Conservation (phyloP, 768 basidiomycete species). For the Phylloporus sp. region DNA sequence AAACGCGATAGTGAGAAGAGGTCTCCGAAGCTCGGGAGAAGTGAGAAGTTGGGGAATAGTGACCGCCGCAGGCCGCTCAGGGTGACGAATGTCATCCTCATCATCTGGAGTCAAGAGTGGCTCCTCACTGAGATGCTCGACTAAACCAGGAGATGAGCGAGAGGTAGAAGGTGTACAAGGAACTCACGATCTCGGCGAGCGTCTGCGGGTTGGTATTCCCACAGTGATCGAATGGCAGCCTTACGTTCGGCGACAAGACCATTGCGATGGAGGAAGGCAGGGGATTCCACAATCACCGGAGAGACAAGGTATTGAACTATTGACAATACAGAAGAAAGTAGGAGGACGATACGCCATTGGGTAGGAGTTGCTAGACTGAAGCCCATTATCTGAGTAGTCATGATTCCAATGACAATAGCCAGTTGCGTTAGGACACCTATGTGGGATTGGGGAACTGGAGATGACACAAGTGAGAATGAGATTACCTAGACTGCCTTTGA, state of each 20-base stretch:
- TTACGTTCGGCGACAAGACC: constrained; percentile 50
- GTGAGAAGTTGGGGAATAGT: constrained; percentile 52
- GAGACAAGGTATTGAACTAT: constrained; percentile 54
- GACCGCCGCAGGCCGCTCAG: constrained; percentile 32
- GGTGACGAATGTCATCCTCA: constrained; percentile 14
- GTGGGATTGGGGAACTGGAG: not conserved
- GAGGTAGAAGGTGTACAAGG: not conserved
- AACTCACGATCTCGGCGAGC: constrained; percentile 25
- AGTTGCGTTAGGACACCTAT: constrained; percentile 79
- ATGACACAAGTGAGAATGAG: not conserved
- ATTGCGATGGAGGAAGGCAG: constrained; percentile 56
- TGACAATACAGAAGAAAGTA: constrained; percentile 56
- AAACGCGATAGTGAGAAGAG: constrained; percentile 62
- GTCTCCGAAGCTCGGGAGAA: constrained; percentile 52
- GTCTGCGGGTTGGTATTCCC: constrained; percentile 41
- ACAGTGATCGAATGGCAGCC: constrained; percentile 44
- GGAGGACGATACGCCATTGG: constrained; percentile 68
- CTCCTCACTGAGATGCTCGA: constrained; percentile 26
- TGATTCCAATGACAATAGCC: constrained; percentile 80
- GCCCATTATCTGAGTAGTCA: constrained; percentile 80
- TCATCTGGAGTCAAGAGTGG: constrained; percentile 21
- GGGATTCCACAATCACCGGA: constrained; percentile 62
- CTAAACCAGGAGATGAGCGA: constrained; percentile 12
- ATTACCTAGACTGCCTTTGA: constrained; percentile 72
- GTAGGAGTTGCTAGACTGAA: constrained; percentile 62